Base-by-base conservation (phyloP, 2,329 filamentous ascomycete species). In the Aureobasidium melanogenum region DNA sequence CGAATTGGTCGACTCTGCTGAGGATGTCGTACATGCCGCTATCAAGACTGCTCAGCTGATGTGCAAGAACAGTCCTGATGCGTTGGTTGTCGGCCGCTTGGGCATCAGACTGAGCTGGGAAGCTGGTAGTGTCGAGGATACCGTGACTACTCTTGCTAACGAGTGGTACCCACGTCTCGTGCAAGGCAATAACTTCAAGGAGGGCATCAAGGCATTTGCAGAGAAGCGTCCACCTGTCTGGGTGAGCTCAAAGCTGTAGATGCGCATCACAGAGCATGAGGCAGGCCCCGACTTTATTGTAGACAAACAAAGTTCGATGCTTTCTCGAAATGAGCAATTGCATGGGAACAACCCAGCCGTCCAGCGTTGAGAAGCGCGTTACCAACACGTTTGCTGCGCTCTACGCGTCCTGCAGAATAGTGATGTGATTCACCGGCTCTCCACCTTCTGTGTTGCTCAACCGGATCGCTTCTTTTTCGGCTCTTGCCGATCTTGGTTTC, bases 201-300 rank as follows among this genome's bases (percentile, higher is more conserved):
- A 80, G 63, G 80, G 80, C 1, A 65, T 82, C 57, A 72, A 69
- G 62, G 81, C 81, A 5, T 84, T 83, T 73, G 75, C 75, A 38
- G 73, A 78, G 67, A 82, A 81, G 72, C 71, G 76, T 66, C 71
- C 75, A 65, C 79, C 80, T 19, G 67, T 75, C 28, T 82, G 79
- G 79, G 75, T 75, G 51, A 74, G 77, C 30, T 78, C 76, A 1
- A 81, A 80, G 67, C 63, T 83, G 62, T 80, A 70, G 44, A 30
- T 15, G 5, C 15, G 14, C 17, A 24, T 2, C 7, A 17, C 24
- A 24, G 32, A 36, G 32, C 32, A 15, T 15, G 32, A 36, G 14
- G 32, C 32, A 36, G 32, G 32, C 32, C 15, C 15, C 30, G 5
- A 14, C 32, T 36, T 15, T 2, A 36, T 32, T 15, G 12, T 36